Percentiles rank a stretch among this genome's conserved stretches.
Evolutionary conservation across 306 rosid genomes (phyloP).

Genomic region (Castanopsis chinensis): DNA sequence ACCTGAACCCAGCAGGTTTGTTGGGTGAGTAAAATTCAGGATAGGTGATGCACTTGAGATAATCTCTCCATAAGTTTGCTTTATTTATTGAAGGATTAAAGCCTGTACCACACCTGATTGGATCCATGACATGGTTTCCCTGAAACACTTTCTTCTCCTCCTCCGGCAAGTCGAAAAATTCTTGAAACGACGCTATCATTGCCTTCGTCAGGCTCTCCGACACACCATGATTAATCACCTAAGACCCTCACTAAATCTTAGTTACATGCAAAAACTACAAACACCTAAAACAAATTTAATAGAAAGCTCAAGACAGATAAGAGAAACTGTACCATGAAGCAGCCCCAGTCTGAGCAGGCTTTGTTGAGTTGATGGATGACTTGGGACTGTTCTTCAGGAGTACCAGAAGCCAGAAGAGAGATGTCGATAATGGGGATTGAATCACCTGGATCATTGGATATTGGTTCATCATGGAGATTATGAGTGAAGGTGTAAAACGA

Average conservation of each 20-base stretch:
- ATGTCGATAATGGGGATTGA: conserved; percentile 41
- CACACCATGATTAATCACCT: conserved; percentile 30
- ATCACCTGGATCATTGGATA: conserved; percentile 15
- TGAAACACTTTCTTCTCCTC: too few species aligned
- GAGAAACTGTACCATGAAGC: too few species aligned
- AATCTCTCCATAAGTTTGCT: too few species aligned
- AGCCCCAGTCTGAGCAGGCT: too few species aligned
- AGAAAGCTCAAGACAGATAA: too few species aligned
- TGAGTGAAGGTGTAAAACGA: conserved; percentile 13
- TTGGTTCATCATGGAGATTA: conserved; percentile 6
- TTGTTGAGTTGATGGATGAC: too few species aligned
- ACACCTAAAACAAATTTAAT: too few species aligned
- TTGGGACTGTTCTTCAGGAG: conserved; percentile 31
- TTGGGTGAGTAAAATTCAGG: conserved; percentile 54
- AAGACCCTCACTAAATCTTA: conserved; percentile 29
- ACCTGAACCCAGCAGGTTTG: conserved; percentile 59
- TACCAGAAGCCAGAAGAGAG: conserved; percentile 31
- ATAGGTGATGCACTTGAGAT: background rate
- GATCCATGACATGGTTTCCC: too few species aligned
- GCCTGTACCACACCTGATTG: too few species aligned
- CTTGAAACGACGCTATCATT: conserved; percentile 22
- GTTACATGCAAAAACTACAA: too few species aligned
- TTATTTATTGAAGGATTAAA: too few species aligned
- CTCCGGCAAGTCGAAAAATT: too few species aligned
- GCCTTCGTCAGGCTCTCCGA: conserved; percentile 29